phyloP scores from a whole-genome alignment of 164 flowering plant genomes.

The Umbilicus rupestris region DNA sequence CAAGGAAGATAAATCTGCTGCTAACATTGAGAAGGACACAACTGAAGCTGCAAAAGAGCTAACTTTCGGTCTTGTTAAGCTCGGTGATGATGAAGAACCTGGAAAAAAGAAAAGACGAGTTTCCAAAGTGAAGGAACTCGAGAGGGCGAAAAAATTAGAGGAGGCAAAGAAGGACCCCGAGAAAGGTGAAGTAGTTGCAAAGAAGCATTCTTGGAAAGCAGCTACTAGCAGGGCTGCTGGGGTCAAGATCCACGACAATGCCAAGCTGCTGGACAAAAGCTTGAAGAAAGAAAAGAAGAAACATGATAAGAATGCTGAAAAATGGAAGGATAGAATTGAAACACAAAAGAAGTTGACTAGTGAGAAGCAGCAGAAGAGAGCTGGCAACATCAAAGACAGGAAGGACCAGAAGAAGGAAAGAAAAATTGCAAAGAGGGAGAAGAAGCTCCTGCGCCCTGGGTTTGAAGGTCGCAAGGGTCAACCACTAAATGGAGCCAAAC shows the following conservation, averaged over 20 bases:
- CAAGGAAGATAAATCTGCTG: neutral
- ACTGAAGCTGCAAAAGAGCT: conserved; percentile 41
- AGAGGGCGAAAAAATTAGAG: conserved; percentile 44
- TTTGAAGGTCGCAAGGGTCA: conserved; percentile 69
- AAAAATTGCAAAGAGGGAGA: conserved; percentile 77
- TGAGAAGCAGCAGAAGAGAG: conserved; percentile 60
- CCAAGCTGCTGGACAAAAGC: conserved; percentile 54
- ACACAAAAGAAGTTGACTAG: conserved; percentile 37
- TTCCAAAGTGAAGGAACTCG: conserved; percentile 58
- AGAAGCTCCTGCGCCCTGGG: conserved; percentile 90
- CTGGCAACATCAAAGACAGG: conserved; percentile 48
- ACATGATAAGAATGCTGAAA: conserved; percentile 57
- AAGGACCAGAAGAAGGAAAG: conserved; percentile 57
- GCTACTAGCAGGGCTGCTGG: conserved; percentile 74
- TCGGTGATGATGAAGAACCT: conserved; percentile 40
- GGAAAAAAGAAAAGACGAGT: conserved; percentile 55
- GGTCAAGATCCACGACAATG: conserved; percentile 74
- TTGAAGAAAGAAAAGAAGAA: conserved; percentile 70
- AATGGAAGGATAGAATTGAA: conserved; percentile 78
- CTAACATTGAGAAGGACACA: conserved; percentile 27
- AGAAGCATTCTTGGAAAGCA: conserved; percentile 64
- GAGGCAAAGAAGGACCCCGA: conserved; percentile 69
- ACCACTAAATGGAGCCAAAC: conserved; percentile 5
- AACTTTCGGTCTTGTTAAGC: conserved; percentile 52
- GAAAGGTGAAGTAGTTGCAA: conserved; percentile 38